Percentiles rank a stretch among this genome's conserved stretches.
phyloP scores from a whole-genome alignment of 2,329 filamentous ascomycete genomes.

The Colletotrichum ledebouriae region DNA sequence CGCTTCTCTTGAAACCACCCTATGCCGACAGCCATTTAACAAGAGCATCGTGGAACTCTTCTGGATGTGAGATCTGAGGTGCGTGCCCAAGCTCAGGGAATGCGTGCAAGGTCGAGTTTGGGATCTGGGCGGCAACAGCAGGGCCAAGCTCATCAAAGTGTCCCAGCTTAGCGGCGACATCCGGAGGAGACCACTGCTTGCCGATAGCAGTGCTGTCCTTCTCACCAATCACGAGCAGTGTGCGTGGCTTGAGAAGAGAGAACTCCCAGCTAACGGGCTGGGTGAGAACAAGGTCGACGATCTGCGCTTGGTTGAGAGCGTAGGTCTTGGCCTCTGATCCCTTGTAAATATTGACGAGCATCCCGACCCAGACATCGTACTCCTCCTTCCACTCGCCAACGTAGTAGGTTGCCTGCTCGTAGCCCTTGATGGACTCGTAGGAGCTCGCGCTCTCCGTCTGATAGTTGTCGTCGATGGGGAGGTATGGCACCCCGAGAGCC shows the following conservation, averaged over 20 bases:
- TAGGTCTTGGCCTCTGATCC: slow-evolving; percentile 58
- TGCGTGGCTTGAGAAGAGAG: slow-evolving; percentile 57
- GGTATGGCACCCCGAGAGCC: slow-evolving; percentile 62
- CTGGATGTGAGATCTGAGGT: slow-evolving; percentile 66
- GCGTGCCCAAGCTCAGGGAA: slow-evolving; percentile 65
- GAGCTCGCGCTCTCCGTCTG: slow-evolving; percentile 55
- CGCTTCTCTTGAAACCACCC: too few species aligned
- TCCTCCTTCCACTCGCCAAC: slow-evolving; percentile 60
- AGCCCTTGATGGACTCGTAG: slow-evolving; percentile 59
- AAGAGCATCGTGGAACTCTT: slow-evolving; percentile 60
- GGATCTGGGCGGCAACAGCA: slow-evolving; percentile 58
- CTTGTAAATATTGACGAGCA: slow-evolving; percentile 66
- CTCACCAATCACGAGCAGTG: slow-evolving; percentile 64
- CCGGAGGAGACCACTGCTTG: slow-evolving; percentile 62
- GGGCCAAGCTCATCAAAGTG: slow-evolving; percentile 64
- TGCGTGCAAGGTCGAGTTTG: slow-evolving; percentile 58
- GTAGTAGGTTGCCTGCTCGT: slow-evolving; percentile 64
- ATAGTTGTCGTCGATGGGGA: slow-evolving; percentile 56
- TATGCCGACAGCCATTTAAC: slow-evolving; percentile 57
- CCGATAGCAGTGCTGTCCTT: slow-evolving; percentile 69
- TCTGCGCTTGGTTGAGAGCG: slow-evolving; percentile 62
- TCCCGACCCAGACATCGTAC: slow-evolving; percentile 68
- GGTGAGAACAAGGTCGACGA: slow-evolving; percentile 68
- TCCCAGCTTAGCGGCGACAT: slow-evolving; percentile 60
- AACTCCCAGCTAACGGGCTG: slow-evolving; percentile 66